Evolutionary conservation across 148 eudicot genomes (phyloP), one percentile per base, ranked within the genome.

Genomic region (Nepenthes gracilis): DNA sequence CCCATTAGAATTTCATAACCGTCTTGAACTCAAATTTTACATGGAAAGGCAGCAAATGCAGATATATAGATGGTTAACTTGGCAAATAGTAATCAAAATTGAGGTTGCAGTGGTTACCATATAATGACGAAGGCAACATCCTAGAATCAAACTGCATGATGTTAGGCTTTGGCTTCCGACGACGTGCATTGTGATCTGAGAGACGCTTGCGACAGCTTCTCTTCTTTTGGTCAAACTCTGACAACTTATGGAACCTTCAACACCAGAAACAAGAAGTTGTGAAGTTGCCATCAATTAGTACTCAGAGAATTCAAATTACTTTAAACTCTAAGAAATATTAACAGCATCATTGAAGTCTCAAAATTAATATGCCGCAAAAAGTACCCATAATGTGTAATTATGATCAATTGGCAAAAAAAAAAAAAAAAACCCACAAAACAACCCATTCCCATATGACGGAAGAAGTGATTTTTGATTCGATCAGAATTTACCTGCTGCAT

Each of bases 191-290:
- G 66, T 92, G 98, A 69, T 88, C 95, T 64, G 88, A 81, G 38
- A 92, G 96, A 59, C 96, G 79, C 76, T 82, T 83, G 23, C 98
- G 90, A 60, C 98, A 92, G 82, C 98, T 92, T 75, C 91, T 72
- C 78, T 92, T 92, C 75, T 74, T 86, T 53, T 88, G 91, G 63
- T 92, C 98, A 64, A 92, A 92, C 51, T 92, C 98, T 36, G 87
- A 61, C 80, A 92, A 74, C 67, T 81, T 65, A 45, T 92, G 98
- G 75, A 92, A 92, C 82, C 98, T 93, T 72, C 73, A 65, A 32
- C 36, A 63, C 3, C 3, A 54, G 23, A 23, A 23, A 23, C 23
- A 23, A 23, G n/a, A n/a, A n/a, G 23, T 23, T 23, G 23, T 23
- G 23, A 23, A 23, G 23, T 23, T 23, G 23, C 23, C 23, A 23